Base-by-base conservation (phyloP, 2,329 filamentous ascomycete genomes). In the Aspergillus sp. region DNA sequence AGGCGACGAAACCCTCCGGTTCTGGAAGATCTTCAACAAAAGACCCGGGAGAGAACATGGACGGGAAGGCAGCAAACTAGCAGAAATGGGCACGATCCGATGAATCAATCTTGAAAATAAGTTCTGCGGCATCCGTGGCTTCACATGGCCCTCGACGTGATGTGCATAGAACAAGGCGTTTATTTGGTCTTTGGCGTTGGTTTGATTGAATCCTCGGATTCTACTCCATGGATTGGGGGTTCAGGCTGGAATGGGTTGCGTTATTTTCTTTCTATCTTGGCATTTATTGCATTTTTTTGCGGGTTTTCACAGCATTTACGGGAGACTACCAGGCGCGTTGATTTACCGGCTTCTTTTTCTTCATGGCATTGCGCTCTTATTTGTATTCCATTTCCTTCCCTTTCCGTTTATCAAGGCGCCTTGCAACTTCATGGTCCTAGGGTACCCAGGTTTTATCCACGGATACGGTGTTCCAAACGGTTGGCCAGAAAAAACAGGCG, bases 1-100 rank as follows among this genome's bases (percentile, higher is more conserved):
- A 3, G 93, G 93, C 13, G 93, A 98, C 57, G 93, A 98, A 73
- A 98, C 93, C 0, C 71, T 98, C 44, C 78, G 93, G 39, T 98
- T 98, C 72, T 98, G 93, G 93, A 93, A 93, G 49, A 86, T 93
- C 2, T 98, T 98, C 71, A 89, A 88, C 51, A 85, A 86, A 62
- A 85, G 89, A 61, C 83, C 86, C 23, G 84, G 85, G 22, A 77
- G 81, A 50, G 75, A 77, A 48, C 78, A 84, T 53, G 84, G 86
- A 50, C 84, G 86, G 39, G 83, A 84, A 56, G 80, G 67, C 46
- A 72, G 83, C 44, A 79, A 79, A 55, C 75, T 93, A 49, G 81
- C 83, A 38, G 86, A 88, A 65, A 93, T 87, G 86, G 86, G 86
- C 44, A 83, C 90, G 46, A 95, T 95, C 61, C 83, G 89, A 50